Conservation (phyloP, 2,329 filamentous ascomycete genomes). For the Mycosphaerella sp. region DNA sequence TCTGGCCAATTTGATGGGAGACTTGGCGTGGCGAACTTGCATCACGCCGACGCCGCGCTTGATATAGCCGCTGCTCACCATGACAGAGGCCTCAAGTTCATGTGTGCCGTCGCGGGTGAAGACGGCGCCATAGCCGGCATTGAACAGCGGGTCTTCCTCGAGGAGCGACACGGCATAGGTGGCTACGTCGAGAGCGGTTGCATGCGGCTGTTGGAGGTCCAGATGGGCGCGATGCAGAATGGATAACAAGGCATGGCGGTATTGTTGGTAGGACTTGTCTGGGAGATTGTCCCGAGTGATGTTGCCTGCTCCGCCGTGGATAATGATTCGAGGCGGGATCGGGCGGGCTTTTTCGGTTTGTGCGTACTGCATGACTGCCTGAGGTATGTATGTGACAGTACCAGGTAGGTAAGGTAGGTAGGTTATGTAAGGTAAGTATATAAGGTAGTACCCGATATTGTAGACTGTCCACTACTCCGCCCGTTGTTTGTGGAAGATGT, state of each 20-base stretch:
- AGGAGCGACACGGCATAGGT: slow-evolving; percentile 68
- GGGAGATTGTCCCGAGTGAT: slow-evolving; percentile 39
- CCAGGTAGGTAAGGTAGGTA: too few species aligned
- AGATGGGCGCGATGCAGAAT: slow-evolving; percentile 32
- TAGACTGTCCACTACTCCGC: too few species aligned
- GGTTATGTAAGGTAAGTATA: too few species aligned
- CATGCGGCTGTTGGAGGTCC: slow-evolving; percentile 32
- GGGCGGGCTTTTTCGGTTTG: slow-evolving; percentile 16
- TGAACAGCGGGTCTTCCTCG: slow-evolving; percentile 77
- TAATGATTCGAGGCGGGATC: slow-evolving; percentile 41
- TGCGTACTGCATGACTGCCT: slow-evolving; percentile 8
- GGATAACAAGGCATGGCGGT: slow-evolving; percentile 35
- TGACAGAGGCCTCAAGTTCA: slow-evolving; percentile 79
- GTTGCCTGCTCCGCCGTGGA: slow-evolving; percentile 46
- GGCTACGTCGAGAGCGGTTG: slow-evolving; percentile 64
- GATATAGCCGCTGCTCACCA: slow-evolving; percentile 65
- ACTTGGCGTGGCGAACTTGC: slow-evolving; percentile 65
- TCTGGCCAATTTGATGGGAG: slow-evolving; percentile 68
- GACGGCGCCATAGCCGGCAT: slow-evolving; percentile 75
- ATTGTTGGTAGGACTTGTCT: slow-evolving; percentile 32
- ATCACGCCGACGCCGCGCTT: slow-evolving; percentile 77
- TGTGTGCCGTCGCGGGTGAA: slow-evolving; percentile 78
- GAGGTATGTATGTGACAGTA: not conserved
- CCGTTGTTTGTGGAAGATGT: too few species aligned
- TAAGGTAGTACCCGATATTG: too few species aligned